Percentiles rank a stretch among this genome's conserved stretches.
Evolutionary conservation across 2,329 filamentous ascomycete genomes (phyloP).

Genomic region (Ustilaginoidea virens): DNA sequence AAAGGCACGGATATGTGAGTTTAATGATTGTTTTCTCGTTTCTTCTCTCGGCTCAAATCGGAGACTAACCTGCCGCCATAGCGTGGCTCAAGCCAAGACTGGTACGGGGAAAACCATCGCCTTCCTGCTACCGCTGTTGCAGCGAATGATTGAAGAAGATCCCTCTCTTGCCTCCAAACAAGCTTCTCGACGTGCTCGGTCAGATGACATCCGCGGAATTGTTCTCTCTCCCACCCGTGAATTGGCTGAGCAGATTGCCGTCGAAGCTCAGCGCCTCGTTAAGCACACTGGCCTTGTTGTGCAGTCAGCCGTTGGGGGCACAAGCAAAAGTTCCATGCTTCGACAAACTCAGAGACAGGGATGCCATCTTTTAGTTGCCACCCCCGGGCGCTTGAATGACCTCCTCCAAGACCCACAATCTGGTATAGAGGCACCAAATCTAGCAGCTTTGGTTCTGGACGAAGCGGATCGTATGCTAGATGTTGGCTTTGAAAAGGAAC

Average conservation of each 20-base stretch:
- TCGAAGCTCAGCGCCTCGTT: conserved; percentile 58
- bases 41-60: no score
- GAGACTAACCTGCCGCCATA: no score
- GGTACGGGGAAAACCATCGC: conserved; percentile 94
- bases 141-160: conserved; percentile 56
- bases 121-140: conserved; percentile 75
- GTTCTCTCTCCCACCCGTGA: conserved; percentile 70
- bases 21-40: neutral
- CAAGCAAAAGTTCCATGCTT: conserved; percentile 57
- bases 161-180: conserved; percentile 38
- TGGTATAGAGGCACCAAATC: conserved; percentile 56
- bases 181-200: conserved; percentile 19
- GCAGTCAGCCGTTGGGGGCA: conserved; percentile 80
- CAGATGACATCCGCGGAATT: conserved; percentile 50
- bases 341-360: conserved; percentile 53
- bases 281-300: conserved; percentile 48
- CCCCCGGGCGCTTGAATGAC: conserved; percentile 77
- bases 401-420: conserved; percentile 51
- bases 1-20: conserved; percentile 71
- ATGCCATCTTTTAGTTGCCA: conserved; percentile 81
- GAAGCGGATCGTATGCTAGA: conserved; percentile 98
- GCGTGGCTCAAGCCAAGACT: conserved; percentile 87
- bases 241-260: conserved; percentile 65
- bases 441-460: conserved; percentile 87
- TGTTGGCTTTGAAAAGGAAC: conserved; percentile 63